These are phyloP conservation scores for Agastache rugosa DNA, from an alignment of 257 asterid genomes.

Conservation along the genomic window DNA sequence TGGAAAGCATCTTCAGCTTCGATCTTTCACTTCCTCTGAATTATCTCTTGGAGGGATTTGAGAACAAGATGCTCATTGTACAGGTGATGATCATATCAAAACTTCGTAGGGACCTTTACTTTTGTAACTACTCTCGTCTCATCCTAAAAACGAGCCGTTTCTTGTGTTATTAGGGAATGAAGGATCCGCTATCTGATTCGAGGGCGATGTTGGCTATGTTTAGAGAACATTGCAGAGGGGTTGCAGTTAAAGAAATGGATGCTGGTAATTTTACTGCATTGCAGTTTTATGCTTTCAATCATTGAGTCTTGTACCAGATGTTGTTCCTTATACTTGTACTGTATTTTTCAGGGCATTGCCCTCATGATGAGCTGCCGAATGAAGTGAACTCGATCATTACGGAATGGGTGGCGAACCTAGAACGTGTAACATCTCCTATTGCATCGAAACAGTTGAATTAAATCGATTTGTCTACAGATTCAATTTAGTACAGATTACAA, in stretches of 20 bases:
- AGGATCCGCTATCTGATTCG: slow-evolving; percentile 76
- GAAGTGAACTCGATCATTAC: slow-evolving; percentile 72
- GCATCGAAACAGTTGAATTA: slow-evolving; percentile 26
- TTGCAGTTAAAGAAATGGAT: slow-evolving; percentile 63
- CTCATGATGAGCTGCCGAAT: slow-evolving; percentile 88
- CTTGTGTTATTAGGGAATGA: slow-evolving; percentile 70
- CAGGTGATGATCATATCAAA: slow-evolving; percentile 56
- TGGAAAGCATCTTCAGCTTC: slow-evolving; percentile 85
- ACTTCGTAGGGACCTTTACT: slow-evolving; percentile 21
- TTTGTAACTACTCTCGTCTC: background rate
- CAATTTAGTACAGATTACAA: background rate
- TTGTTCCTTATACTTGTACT: slow-evolving; percentile 23
- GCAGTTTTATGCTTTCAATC: slow-evolving; percentile 5
- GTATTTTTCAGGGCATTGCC: slow-evolving; percentile 78
- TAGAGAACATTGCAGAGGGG: slow-evolving; percentile 64
- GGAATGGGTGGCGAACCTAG: slow-evolving; percentile 67
- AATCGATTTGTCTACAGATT: background rate
- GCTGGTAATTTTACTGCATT: slow-evolving; percentile 61
- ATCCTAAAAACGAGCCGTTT: slow-evolving; percentile 7
- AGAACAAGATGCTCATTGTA: slow-evolving; percentile 61
- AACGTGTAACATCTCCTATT: slow-evolving; percentile 41
- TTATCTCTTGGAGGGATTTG: slow-evolving; percentile 72
- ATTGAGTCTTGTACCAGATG: background rate
- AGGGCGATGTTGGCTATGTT: slow-evolving; percentile 59
- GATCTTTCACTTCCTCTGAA: slow-evolving; percentile 89